Percentiles rank a stretch among this genome's conserved stretches.
Evolutionary conservation across 257 asterid species (phyloP).

Genomic region (Nicotiana sylvestris): DNA sequence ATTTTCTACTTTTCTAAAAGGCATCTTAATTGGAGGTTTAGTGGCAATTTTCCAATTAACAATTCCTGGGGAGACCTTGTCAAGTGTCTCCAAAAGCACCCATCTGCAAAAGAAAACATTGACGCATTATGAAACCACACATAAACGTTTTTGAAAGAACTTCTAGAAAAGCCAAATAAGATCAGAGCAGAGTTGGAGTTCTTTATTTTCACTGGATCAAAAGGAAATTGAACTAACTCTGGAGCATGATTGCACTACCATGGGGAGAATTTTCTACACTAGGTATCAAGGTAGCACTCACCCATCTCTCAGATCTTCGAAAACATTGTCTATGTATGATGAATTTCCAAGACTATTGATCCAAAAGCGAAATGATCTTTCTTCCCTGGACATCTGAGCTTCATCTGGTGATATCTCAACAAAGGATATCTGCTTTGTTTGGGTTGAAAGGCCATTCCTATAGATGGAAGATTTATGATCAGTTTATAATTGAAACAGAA

Average conservation of each 20-base stretch:
- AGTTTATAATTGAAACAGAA: not conserved
- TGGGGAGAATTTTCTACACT: not conserved
- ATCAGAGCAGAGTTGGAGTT: not conserved
- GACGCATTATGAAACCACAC: not conserved
- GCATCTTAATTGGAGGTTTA: slow-evolving; percentile 95
- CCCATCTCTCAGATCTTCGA: slow-evolving; percentile 88
- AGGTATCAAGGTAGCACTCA: slow-evolving; percentile 20
- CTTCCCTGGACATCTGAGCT: slow-evolving; percentile 85
- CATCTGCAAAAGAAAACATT: slow-evolving; percentile 49
- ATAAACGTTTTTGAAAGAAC: not conserved
- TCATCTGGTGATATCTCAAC: slow-evolving; percentile 87
- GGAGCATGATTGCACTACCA: not conserved
- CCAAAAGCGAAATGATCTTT: slow-evolving; percentile 95
- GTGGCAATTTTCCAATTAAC: slow-evolving; percentile 92
- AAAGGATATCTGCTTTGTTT: slow-evolving; percentile 45
- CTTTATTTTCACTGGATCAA: not conserved
- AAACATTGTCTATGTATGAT: slow-evolving; percentile 58
- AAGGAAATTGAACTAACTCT: not conserved
- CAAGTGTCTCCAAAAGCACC: slow-evolving; percentile 85
- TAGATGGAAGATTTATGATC: slow-evolving; percentile 5
- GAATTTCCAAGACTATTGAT: slow-evolving; percentile 87
- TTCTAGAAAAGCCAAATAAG: not conserved
- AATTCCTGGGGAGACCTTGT: slow-evolving; percentile 85
- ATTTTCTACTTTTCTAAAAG: slow-evolving; percentile 88
- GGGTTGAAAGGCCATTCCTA: slow-evolving; percentile 78